A percentile compares a stretch with the other conserved stretches of the same genome.
Conservation (phyloP, 2,329 filamentous ascomycete species). For the Diaporthe destruens region DNA sequence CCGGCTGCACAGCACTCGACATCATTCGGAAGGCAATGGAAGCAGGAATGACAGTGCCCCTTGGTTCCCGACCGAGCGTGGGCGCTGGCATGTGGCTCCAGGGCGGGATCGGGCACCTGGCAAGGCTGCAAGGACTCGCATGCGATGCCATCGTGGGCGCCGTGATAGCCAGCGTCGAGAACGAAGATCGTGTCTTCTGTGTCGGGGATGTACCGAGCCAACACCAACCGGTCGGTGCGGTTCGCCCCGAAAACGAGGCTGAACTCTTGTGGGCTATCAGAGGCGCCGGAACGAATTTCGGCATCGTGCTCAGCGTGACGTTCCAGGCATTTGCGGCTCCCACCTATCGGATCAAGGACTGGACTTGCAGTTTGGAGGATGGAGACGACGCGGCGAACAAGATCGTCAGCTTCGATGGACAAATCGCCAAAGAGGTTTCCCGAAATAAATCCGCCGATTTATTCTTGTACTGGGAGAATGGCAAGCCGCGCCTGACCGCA, state of each 20-base stretch:
- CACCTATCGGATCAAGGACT: constrained; percentile 56
- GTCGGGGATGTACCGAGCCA: constrained; percentile 64
- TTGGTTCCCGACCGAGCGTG: constrained; percentile 73
- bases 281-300: constrained; percentile 71
- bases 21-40: constrained; percentile 62
- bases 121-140: constrained; percentile 66
- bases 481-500: constrained; percentile 63
- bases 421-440: constrained; percentile 54
- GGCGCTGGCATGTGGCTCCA: constrained; percentile 74
- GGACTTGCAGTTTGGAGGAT: constrained; percentile 54
- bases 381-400: constrained; percentile 49
- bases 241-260: constrained; percentile 60
- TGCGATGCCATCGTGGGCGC: constrained; percentile 73
- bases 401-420: constrained; percentile 56
- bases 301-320: constrained; percentile 66
- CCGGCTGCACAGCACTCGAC: constrained; percentile 69
- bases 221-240: constrained; percentile 55
- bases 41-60: constrained; percentile 65
- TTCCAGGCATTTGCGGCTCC: constrained; percentile 61
- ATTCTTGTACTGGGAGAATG: constrained; percentile 66
- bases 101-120: constrained; percentile 73
- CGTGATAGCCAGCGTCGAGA: constrained; percentile 64
- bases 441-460: constrained; percentile 63
- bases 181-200: constrained; percentile 60
- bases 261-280: constrained; percentile 69